Base-by-base conservation (phyloP, 139 green algal species). In the Astrephomene gubernaculifera region DNA sequence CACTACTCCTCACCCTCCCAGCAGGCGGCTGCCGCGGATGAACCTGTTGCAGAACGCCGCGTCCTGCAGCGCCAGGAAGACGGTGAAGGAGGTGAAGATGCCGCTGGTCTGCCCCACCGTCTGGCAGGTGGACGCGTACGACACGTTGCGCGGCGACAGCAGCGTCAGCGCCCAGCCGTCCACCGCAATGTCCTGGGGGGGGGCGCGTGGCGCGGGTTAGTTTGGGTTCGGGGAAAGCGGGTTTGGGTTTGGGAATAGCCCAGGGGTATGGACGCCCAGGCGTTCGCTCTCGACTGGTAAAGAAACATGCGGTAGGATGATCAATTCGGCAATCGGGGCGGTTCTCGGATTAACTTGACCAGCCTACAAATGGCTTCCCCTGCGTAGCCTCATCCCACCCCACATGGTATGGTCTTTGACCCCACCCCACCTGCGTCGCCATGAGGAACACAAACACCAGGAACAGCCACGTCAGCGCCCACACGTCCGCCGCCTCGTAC, bases 131-230 rank as follows among this genome's bases (percentile, higher is more conserved):
- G 94, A 94, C 0, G 96, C 94, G 65, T 96, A 97, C 49, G 93
- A 95, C 33, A 98, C 91, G 87, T 98, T 92, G n/a, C 71, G 65
- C 31, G 87, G 89, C 22, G 92, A 94, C 64, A 99, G 93, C 86
- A 99, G 94, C 33, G 93, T 98, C 33, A 99, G 89, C 39, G 96
- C 96, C 96, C 96, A 99, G 63, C 96, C 96, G 87, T 99, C 96
- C 41, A 99, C 95, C 22, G 95, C 95, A 70, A 99, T 97, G 92
- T 99, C 96, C 87, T 99, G 94, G 0, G 57, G 41, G 39, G 9
- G 63, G 7, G 35, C 36, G 79, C 35, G 35, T 6, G 39, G 44
- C 31, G 54, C 57, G 44, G 54, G 41, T 17, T 54, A n/a, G n/a
- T n/a, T n/a, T n/a, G n/a, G n/a, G n/a, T n/a, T n/a, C n/a, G n/a